Percentiles rank a stretch among this genome's conserved stretches.
Evolutionary conservation across 257 asterid species (phyloP).

Genomic region (Scutellaria barbata): DNA sequence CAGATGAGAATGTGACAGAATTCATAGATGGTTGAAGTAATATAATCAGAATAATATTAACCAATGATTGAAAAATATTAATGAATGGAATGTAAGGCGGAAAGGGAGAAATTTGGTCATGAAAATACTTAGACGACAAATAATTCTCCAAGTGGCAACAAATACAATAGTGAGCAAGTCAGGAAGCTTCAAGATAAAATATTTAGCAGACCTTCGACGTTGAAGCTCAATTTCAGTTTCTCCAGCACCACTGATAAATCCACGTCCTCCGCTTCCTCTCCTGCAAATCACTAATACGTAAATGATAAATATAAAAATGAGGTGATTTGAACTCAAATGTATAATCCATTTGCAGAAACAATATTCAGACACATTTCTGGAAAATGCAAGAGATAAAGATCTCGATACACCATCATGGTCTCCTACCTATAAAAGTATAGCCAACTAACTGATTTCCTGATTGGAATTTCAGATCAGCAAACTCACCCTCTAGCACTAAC

Average conservation of each 20-base stretch:
- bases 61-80: background rate
- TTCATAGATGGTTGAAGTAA: constrained; percentile 25
- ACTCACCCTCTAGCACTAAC: constrained; percentile 98
- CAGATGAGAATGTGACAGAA: constrained; percentile 19
- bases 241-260: constrained; percentile 98
- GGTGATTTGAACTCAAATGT: constrained; percentile 2
- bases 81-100: background rate
- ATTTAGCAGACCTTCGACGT: constrained; percentile 70
- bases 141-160: constrained; percentile 25
- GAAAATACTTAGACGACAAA: constrained; percentile 20
- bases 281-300: constrained; percentile 53
- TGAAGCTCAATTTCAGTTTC: constrained; percentile 99
- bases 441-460: constrained; percentile 22
- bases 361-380: background rate
- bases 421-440: constrained; percentile 2
- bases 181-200: constrained; percentile 22
- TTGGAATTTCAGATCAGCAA: constrained; percentile 21
- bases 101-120: background rate
- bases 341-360: constrained; percentile 17
- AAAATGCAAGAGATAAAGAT: constrained; percentile 17
- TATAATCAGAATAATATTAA: constrained; percentile 4
- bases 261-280: constrained; percentile 99
- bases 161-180: constrained; percentile 3
- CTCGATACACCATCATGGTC: constrained; percentile 4
- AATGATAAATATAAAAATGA: constrained; percentile 33